Evolutionary conservation across 306 rosid species (phyloP), one percentile per base, ranked within the genome.

Genomic region (Prunus davidiana): DNA sequence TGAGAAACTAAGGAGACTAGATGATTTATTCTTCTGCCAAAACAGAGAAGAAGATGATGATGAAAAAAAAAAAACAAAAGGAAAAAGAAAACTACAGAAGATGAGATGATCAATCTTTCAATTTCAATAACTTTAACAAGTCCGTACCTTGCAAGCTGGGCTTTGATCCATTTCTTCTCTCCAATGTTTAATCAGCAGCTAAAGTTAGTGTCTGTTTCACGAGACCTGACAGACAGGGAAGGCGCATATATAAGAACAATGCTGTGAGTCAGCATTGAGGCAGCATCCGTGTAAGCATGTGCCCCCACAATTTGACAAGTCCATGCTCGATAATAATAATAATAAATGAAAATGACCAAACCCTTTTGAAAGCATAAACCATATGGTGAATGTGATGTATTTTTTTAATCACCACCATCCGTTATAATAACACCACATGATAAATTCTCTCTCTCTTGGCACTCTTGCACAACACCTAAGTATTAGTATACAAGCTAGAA

Each of bases 111-210:
- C 61, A 50, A 27, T 49, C 38, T 47, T 47, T 46, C 56, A 41
- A 43, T 47, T 47, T 67, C 56, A 41, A 43, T 4, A 5, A 22
- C 6, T 22, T 22, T 10, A 67, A 46, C 19, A 22, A 67, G 3
- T 67, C 7, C 57, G 78, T 67, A 91, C 97, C 97, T 89, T 89
- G 88, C 69, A 69, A 70, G 76, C 77, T 83, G 83, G 72, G 80
- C 62, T 74, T 81, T 77, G 73, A 80, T 84, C 95, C 97, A 88
- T 88, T 84, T 74, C 71, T 66, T 67, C 24, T 58, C 38, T 64
- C 67, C 74, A 27, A 8, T 45, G 56, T 69, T 34, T 18, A 10
- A 14, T 24, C 16, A 13, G 46, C 30, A 6, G 61, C 58, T 72
- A 41, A 49, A 83, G 63, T 62, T 46, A 24, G 57, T 12, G 20